These are phyloP conservation scores for Viridothelium virens DNA, from an alignment of 495 filamentous ascomycete genomes.

Conservation along the genomic window DNA sequence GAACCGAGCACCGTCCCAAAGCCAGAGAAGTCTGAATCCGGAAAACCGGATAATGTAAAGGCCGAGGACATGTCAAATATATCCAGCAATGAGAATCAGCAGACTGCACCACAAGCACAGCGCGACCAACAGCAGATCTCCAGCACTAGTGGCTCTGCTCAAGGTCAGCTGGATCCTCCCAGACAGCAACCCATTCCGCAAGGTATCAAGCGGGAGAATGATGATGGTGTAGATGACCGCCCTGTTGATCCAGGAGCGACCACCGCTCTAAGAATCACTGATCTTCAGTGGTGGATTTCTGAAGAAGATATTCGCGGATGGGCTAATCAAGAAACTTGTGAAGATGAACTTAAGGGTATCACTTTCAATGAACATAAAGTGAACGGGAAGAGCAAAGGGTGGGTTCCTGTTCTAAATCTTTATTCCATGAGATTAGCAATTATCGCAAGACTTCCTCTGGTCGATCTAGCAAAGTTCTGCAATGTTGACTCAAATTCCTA, in stretches of 20 bases:
- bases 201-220: conserved; percentile 34
- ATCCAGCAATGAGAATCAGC: neutral
- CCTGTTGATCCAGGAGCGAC: conserved; percentile 76
- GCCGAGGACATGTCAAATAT: neutral
- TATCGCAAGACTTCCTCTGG: neutral
- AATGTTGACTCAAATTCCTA: no score
- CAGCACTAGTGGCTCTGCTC: conserved; percentile 41
- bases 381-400: conserved; percentile 98
- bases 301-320: conserved; percentile 92
- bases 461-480: no score
- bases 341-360: conserved; percentile 81
- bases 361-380: conserved; percentile 98
- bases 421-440: conserved; percentile 11
- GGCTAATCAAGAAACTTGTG: conserved; percentile 52
- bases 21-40: neutral
- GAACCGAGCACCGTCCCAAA: neutral
- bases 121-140: conserved; percentile 42
- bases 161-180: conserved; percentile 37
- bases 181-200: conserved; percentile 44
- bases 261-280: conserved; percentile 72
- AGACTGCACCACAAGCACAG: conserved; percentile 29
- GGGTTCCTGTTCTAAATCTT: conserved; percentile 29
- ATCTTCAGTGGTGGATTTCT: conserved; percentile 92
- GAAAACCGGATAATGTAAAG: neutral
- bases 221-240: conserved; percentile 34